phyloP scores from a whole-genome alignment of 169 alveolate genomes.

The Perkinsus chesapeaki region DNA sequence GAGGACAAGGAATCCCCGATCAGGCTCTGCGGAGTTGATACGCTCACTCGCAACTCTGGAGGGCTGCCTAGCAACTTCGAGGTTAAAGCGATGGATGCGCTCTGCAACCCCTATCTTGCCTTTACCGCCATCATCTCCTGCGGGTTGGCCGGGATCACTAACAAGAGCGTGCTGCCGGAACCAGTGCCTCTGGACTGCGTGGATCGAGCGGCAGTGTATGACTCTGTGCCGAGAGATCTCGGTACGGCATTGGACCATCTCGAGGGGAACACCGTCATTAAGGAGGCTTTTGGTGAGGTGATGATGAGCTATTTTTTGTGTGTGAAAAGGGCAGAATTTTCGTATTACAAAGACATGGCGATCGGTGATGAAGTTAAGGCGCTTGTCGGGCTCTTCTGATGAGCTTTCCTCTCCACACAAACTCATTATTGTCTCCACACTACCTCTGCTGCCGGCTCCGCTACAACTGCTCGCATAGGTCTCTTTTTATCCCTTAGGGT shows the following conservation, averaged over 20 bases:
- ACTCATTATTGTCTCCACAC: too few relatives aligned
- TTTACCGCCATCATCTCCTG: neutral
- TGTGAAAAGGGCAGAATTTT: neutral
- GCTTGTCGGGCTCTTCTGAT: neutral
- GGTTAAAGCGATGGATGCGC: neutral
- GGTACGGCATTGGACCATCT: neutral
- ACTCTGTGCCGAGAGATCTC: neutral
- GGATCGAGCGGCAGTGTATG: neutral
- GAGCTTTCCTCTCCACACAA: too few relatives aligned
- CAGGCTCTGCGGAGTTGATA: neutral
- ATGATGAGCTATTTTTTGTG: neutral
- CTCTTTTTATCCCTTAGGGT: too few relatives aligned
- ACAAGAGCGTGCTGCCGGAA: neutral
- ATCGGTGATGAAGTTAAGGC: neutral
- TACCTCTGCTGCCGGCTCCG: too few relatives aligned
- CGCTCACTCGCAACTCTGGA: neutral
- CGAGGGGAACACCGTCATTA: neutral
- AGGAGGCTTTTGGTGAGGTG: neutral
- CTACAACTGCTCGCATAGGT: too few relatives aligned
- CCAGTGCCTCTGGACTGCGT: neutral
- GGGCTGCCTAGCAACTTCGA: neutral
- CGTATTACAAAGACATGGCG: neutral
- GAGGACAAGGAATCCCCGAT: neutral
- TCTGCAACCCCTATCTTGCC: neutral
- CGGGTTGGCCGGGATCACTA: neutral